phyloP scores from a whole-genome alignment of 108 stramenopile species.

The Nannochloropsis salina region DNA sequence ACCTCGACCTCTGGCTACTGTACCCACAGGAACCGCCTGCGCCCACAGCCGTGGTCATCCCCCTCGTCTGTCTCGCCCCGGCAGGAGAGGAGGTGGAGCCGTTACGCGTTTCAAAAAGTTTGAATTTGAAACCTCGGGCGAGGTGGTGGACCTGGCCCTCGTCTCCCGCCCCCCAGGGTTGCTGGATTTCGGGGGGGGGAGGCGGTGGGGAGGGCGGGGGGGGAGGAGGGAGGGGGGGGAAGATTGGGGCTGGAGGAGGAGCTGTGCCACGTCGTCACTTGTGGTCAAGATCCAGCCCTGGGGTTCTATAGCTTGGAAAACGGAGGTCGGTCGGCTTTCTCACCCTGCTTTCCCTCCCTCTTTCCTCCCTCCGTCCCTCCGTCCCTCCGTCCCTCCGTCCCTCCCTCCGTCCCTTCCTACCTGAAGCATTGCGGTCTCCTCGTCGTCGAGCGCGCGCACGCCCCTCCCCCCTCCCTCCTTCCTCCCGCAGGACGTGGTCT shows the following conservation, averaged over 20 bases:
- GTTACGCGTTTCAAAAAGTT: background rate
- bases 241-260: background rate
- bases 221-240: background rate
- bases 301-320: background rate
- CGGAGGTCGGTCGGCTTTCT: background rate
- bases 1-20: conserved; percentile 12
- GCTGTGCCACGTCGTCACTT: background rate
- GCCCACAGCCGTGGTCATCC: background rate
- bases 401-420: background rate
- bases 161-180: background rate
- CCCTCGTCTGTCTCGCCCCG: background rate
- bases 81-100: background rate
- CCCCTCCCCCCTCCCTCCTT: background rate
- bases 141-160: background rate
- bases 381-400: background rate
- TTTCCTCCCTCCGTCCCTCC: background rate
- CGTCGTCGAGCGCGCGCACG: background rate
- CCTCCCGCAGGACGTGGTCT: background rate
- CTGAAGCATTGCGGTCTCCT: background rate
- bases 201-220: background rate
- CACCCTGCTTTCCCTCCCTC: background rate
- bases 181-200: background rate
- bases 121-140: background rate
- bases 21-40: background rate
- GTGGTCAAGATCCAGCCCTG: background rate